Percentiles rank a stretch among this genome's conserved stretches.
Conservation (phyloP, 768 basidiomycete genomes). For the Naganishia randhawae region DNA sequence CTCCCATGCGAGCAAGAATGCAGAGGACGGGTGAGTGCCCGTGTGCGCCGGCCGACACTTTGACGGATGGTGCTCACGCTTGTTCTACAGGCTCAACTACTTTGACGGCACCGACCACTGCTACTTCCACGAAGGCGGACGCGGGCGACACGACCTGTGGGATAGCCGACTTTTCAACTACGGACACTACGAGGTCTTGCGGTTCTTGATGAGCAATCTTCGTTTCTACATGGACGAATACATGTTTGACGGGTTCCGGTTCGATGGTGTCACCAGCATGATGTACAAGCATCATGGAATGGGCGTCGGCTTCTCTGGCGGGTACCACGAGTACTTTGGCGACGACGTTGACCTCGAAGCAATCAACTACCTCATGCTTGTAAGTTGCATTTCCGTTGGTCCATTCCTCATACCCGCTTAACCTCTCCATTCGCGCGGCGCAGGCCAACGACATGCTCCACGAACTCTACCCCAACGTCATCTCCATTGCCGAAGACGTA, state of each 20-base stretch:
- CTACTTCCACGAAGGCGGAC: slow-evolving; percentile 91
- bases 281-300: slow-evolving; percentile 99
- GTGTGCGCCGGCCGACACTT: neutral
- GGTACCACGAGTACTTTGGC: slow-evolving; percentile 98
- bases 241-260: slow-evolving; percentile 94
- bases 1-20: slow-evolving; percentile 97
- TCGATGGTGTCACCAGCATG: slow-evolving; percentile 99
- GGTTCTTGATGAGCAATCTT: slow-evolving; percentile 91
- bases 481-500: slow-evolving; percentile 97
- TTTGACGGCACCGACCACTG: slow-evolving; percentile 97
- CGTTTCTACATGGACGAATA: slow-evolving; percentile 94
- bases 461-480: slow-evolving; percentile 67
- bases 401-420: neutral
- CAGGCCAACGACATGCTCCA: slow-evolving; percentile 93
- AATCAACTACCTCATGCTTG: slow-evolving; percentile 94
- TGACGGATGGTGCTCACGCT: too few relatives aligned
- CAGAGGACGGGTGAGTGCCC: slow-evolving; percentile 68
- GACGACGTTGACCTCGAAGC: slow-evolving; percentile 76
- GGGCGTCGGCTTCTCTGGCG: slow-evolving; percentile 93
- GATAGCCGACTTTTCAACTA: slow-evolving; percentile 96
- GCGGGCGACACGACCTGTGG: slow-evolving; percentile 93
- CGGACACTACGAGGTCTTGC: slow-evolving; percentile 83
- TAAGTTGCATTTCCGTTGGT: slow-evolving; percentile 53
- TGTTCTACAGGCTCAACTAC: slow-evolving; percentile 70
- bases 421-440: neutral